phyloP scores from a whole-genome alignment of 1,139 yeast species.

The Yamadazyma spencermartinsiae region DNA sequence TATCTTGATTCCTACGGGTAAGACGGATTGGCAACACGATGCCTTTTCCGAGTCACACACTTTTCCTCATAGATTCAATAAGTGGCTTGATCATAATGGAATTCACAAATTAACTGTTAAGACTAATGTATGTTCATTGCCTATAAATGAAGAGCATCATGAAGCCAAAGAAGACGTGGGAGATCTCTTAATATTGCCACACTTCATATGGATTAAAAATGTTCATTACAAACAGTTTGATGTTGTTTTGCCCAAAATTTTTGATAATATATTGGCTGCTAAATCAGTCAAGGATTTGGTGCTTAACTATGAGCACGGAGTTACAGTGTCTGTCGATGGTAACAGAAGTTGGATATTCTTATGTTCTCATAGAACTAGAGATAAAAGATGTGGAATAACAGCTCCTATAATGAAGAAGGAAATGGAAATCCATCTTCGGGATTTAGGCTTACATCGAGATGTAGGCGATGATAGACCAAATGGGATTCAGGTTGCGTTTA shows the following conservation, averaged over 20 bases:
- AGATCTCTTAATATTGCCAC: constrained; percentile 71
- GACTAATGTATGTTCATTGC: constrained; percentile 20
- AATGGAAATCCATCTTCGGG: constrained; percentile 71
- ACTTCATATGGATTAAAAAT: constrained; percentile 68
- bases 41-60: constrained; percentile 57
- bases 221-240: constrained; percentile 47
- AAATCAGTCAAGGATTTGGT: constrained; percentile 7
- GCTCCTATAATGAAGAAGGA: constrained; percentile 90
- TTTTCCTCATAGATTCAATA: constrained; percentile 49
- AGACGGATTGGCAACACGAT: constrained; percentile 80
- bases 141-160: constrained; percentile 40
- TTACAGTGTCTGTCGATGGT: constrained; percentile 25
- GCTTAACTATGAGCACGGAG: constrained; percentile 3
- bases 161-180: constrained; percentile 40
- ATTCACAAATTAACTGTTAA: constrained; percentile 47
- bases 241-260: constrained; percentile 4
- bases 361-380: constrained; percentile 90
- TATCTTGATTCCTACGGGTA: constrained; percentile 78
- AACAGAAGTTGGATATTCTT: constrained; percentile 64
- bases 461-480: constrained; percentile 66
- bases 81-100: constrained; percentile 40
- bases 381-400: constrained; percentile 89
- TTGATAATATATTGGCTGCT: constrained; percentile 8
- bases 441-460: constrained; percentile 71
- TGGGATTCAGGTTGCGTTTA: constrained; percentile 69